Evolutionary conservation across 306 rosid species (phyloP), one percentile per base, ranked within the genome.

Genomic region (Medicago lupulina): DNA sequence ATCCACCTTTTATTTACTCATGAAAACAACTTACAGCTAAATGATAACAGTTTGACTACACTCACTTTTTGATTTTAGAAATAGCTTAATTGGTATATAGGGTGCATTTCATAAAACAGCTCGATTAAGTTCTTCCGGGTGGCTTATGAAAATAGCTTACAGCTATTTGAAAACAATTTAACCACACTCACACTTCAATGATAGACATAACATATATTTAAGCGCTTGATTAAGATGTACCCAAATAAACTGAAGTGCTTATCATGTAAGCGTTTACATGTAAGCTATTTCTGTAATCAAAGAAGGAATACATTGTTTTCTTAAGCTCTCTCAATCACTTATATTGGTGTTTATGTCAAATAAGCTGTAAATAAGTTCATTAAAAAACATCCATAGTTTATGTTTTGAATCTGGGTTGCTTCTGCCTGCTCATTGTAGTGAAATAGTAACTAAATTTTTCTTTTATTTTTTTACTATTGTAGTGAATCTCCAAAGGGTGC

Each of bases 401-500:
- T 46, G 14, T 13, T 68, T 9, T 31, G 41, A 69, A 68, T 31
- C 14, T 57, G 8, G n/a, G 60, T 7, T 40, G 51, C 19, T 55
- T 67, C 49, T 67, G 59, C 47, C 49, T 67, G 59, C 58, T 13
- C n/a, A 34, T 38, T 78, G 13, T 47, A n/a, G 66, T 61, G 39
- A 39, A 62, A 50, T 17, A 57, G 53, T 79, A 25, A 78, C 71
- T 36, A 38, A 58, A 31, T 23, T 4, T 6, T 31, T 46, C 15
- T 18, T 50, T n/a, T n/a, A 13, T 15, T 19, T 41, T 67, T 68
- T 62, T 62, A 7, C 71, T 82, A 40, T 80, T 88, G 81, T 77
- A 95, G 98, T 62, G 99, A 96, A 83, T 96, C 99, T 19, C 98
- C 97, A 3, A 96, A 90, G 87, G 99, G 99, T 50, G 97, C 97